Evolutionary conservation across 441 rosid species (phyloP).

Genomic region (Omphalea diandra): DNA sequence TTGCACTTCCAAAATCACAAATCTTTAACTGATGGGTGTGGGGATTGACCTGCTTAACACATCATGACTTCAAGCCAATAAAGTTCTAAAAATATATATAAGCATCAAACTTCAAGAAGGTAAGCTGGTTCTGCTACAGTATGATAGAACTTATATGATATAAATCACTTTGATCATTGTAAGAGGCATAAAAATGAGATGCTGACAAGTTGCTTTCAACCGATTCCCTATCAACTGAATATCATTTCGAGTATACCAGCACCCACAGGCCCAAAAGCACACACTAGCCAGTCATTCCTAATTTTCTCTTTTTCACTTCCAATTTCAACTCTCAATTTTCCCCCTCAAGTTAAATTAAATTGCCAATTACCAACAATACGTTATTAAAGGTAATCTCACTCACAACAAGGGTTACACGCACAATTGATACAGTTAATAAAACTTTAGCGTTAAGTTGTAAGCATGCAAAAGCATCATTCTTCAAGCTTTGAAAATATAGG

Average conservation of each 20-base stretch:
- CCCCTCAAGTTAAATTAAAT: not conserved
- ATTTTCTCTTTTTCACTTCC: not conserved
- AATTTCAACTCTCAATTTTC: too few relatives aligned
- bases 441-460: not conserved
- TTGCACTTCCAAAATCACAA: slow-evolving; percentile 94
- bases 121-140: not conserved
- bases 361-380: not conserved
- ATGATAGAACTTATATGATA: not conserved
- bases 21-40: slow-evolving; percentile 76
- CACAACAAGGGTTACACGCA: not conserved
- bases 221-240: not conserved
- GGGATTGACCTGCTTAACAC: slow-evolving; percentile 66
- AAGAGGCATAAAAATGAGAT: not conserved
- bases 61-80: slow-evolving; percentile 15
- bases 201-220: slow-evolving; percentile 6
- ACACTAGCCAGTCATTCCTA: not conserved
- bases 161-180: not conserved
- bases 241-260: not conserved
- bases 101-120: not conserved
- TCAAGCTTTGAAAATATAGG: too few relatives aligned
- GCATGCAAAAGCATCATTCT: not conserved
- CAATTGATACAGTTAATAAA: not conserved
- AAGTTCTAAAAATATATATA: slow-evolving; percentile 8
- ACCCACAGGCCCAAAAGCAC: not conserved
- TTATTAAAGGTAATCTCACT: not conserved